phyloP scores from a whole-genome alignment of 768 basidiomycete genomes.

The Podaxis sp. region DNA sequence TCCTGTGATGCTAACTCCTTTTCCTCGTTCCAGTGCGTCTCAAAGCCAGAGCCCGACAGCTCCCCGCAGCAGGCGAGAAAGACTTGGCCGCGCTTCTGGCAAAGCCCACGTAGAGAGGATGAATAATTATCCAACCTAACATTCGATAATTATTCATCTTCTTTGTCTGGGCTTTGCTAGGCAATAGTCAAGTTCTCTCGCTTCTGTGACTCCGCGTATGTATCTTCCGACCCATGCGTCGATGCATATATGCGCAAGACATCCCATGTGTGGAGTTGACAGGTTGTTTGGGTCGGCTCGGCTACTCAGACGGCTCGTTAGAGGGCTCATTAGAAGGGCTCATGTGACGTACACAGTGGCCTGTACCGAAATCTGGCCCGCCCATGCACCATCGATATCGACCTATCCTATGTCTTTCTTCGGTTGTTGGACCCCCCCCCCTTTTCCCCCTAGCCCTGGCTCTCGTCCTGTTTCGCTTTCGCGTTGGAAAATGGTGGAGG shows the following conservation, averaged over 20 bases:
- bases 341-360: too few relatives aligned
- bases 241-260: background rate
- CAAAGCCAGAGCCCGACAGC: constrained; percentile 83
- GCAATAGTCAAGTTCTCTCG: background rate
- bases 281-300: background rate
- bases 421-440: background rate
- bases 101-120: constrained; percentile 23
- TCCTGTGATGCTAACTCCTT: constrained; percentile 15
- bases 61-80: constrained; percentile 83
- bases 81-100: constrained; percentile 74
- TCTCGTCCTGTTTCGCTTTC: background rate
- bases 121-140: background rate
- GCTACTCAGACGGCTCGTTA: background rate
- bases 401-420: background rate
- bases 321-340: too few relatives aligned
- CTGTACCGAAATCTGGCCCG: background rate
- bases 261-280: background rate
- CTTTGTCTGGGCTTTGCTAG: background rate
- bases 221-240: background rate
- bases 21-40: constrained; percentile 62
- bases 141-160: background rate
- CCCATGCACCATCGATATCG: background rate
- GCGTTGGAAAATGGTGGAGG: background rate
- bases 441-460: too few relatives aligned
- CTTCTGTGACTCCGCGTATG: background rate